Conservation (phyloP, 1,139 yeast genomes). For the Suhomyces terraborum region DNA sequence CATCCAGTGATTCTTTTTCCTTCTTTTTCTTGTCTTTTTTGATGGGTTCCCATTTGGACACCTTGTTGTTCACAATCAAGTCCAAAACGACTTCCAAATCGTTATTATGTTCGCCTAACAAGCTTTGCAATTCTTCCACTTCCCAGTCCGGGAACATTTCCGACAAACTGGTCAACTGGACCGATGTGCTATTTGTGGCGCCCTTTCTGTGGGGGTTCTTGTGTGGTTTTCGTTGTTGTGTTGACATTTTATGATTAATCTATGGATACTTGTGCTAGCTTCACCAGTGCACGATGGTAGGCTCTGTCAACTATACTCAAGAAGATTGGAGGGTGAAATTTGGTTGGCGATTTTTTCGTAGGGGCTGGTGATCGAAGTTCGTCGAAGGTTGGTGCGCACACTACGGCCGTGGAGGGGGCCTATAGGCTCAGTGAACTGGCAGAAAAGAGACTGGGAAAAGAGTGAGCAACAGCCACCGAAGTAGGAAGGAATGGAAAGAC, state of each 20-base stretch:
- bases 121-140: slow-evolving; percentile 74
- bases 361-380: slow-evolving; percentile 16
- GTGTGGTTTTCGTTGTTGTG: slow-evolving; percentile 43
- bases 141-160: slow-evolving; percentile 98
- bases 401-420: slow-evolving; percentile 4
- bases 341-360: slow-evolving; percentile 13
- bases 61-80: slow-evolving; percentile 82
- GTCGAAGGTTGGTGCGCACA: slow-evolving; percentile 14
- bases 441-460: not conserved
- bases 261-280: slow-evolving; percentile 13
- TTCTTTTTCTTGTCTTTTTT: slow-evolving; percentile 52
- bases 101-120: slow-evolving; percentile 69
- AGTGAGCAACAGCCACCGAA: too few relatives aligned
- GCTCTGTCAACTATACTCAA: slow-evolving; percentile 13
- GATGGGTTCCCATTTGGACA: slow-evolving; percentile 60
- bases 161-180: slow-evolving; percentile 57
- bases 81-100: slow-evolving; percentile 81
- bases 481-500: too few relatives aligned
- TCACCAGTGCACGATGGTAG: slow-evolving; percentile 11
- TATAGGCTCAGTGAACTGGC: not conserved
- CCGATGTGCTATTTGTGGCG: slow-evolving; percentile 19
- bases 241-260: slow-evolving; percentile 17
- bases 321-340: slow-evolving; percentile 11
- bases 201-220: slow-evolving; percentile 50
- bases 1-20: slow-evolving; percentile 19